A percentile compares a stretch with the other conserved stretches of the same genome.
Evolutionary conservation across 2,329 filamentous ascomycete species (phyloP).

Genomic region (Pseudovirgaria hyperparasitica): DNA sequence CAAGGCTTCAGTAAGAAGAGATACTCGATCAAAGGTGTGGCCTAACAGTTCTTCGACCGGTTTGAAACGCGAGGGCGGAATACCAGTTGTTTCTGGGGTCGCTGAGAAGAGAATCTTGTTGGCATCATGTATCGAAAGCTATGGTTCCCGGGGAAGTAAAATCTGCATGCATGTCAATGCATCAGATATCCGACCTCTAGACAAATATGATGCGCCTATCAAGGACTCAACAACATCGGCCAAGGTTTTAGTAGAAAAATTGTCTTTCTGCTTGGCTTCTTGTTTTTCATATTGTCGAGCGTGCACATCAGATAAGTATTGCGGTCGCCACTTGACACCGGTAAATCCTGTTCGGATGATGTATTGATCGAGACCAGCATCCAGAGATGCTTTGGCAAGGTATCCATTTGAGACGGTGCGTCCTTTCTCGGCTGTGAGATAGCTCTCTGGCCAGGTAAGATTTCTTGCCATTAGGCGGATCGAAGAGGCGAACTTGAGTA

Average conservation of each 20-base stretch:
- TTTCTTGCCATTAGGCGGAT: conserved; percentile 51
- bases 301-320: conserved; percentile 39
- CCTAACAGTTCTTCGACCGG: conserved; percentile 54
- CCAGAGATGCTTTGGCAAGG: conserved; percentile 52
- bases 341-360: conserved; percentile 59
- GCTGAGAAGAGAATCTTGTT: conserved; percentile 15
- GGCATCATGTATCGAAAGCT: conserved; percentile 13
- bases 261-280: conserved; percentile 11
- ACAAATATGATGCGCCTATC: conserved; percentile 60
- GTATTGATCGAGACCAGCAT: conserved; percentile 55
- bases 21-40: conserved; percentile 53
- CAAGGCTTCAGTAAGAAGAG: conserved; percentile 67
- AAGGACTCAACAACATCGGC: conserved; percentile 83
- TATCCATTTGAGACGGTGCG: conserved; percentile 60
- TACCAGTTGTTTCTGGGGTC: conserved; percentile 7
- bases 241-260: conserved; percentile 62
- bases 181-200: conserved; percentile 53
- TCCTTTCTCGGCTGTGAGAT: conserved; percentile 56
- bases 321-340: conserved; percentile 57
- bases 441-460: conserved; percentile 61
- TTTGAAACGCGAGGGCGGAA: conserved; percentile 8
- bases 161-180: conserved; percentile 49
- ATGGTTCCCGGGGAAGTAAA: conserved; percentile 49
- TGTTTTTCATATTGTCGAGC: conserved; percentile 1
- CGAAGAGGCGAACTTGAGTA: conserved; percentile 64